phyloP scores from a whole-genome alignment of 192 early-diverging fungal genomes.

The Podila horticola region DNA sequence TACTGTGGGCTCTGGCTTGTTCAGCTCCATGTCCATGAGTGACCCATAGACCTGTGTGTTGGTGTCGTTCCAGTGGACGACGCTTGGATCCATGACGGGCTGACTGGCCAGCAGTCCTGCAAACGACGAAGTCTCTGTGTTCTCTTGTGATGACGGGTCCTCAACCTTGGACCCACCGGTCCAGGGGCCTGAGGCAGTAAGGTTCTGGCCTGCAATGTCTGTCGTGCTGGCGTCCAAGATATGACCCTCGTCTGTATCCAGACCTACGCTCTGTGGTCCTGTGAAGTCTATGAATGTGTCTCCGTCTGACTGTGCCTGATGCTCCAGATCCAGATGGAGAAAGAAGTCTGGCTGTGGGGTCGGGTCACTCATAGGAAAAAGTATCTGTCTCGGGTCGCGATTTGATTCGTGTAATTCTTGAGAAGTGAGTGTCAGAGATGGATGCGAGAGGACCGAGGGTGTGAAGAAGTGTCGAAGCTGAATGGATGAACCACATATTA shows the following conservation, averaged over 20 bases:
- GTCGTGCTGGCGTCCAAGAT: neutral
- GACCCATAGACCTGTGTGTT: slow-evolving; percentile 17
- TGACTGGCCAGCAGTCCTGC: neutral
- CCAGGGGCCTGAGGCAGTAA: neutral
- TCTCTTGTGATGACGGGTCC: neutral
- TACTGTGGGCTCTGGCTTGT: slow-evolving; percentile 5
- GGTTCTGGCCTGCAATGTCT: neutral
- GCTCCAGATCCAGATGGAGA: slow-evolving; percentile 38
- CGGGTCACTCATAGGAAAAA: slow-evolving; percentile 27
- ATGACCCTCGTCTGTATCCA: neutral
- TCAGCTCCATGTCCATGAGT: slow-evolving; percentile 48
- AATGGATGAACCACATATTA: too few species aligned
- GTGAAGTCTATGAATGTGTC: neutral
- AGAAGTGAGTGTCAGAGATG: neutral
- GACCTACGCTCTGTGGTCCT: neutral
- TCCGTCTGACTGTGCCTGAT: neutral
- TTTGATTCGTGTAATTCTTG: neutral
- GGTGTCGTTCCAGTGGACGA: slow-evolving; percentile 7
- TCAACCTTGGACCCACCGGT: neutral
- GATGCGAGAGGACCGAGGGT: neutral
- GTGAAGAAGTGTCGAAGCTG: too few species aligned
- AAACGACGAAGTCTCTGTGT: neutral
- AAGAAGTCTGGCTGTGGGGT: slow-evolving; percentile 36
- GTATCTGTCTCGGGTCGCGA: neutral
- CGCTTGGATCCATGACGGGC: slow-evolving; percentile 1